Conservation (phyloP, 768 basidiomycete species). For the Mycena venus region DNA sequence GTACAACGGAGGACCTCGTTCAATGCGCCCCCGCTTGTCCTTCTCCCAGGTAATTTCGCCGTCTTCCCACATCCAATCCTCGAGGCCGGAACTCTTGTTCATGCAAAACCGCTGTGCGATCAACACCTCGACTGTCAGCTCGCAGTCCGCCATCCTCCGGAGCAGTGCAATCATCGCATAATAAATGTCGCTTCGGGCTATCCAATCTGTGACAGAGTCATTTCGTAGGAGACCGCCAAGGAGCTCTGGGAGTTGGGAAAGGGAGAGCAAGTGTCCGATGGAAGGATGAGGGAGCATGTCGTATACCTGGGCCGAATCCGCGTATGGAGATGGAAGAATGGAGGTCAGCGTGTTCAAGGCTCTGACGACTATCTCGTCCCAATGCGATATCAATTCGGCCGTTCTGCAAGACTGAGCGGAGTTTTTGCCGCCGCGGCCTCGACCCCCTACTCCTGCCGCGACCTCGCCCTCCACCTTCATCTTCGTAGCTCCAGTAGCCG, state of each 20-base stretch:
- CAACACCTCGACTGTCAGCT: conserved; percentile 62
- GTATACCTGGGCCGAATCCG: conserved; percentile 56
- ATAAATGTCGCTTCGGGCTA: conserved; percentile 59
- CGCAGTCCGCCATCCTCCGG: conserved; percentile 63
- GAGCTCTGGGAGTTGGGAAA: conserved; percentile 62
- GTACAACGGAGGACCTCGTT: conserved; percentile 57
- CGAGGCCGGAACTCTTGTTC: conserved; percentile 54
- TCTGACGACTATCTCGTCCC: conserved; percentile 57
- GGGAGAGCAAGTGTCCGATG: conserved; percentile 54
- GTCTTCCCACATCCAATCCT: conserved; percentile 63
- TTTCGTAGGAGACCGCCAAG: conserved; percentile 64
- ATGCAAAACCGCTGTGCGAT: conserved; percentile 56
- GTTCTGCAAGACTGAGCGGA: conserved; percentile 6
- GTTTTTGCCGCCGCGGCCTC: neutral
- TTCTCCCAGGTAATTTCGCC: conserved; percentile 58
- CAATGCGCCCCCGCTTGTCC: conserved; percentile 42
- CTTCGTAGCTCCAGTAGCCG: neutral
- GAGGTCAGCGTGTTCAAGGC: conserved; percentile 53
- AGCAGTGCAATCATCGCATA: conserved; percentile 63
- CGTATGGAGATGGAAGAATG: conserved; percentile 62
- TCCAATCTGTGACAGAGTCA: conserved; percentile 70
- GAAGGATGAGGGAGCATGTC: conserved; percentile 65
- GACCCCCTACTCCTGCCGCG: conserved; percentile 16
- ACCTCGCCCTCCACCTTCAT: neutral
- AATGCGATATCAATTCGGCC: conserved; percentile 43